Evolutionary conservation across 1,139 yeast species (phyloP).

Genomic region (Candida sp.): DNA sequence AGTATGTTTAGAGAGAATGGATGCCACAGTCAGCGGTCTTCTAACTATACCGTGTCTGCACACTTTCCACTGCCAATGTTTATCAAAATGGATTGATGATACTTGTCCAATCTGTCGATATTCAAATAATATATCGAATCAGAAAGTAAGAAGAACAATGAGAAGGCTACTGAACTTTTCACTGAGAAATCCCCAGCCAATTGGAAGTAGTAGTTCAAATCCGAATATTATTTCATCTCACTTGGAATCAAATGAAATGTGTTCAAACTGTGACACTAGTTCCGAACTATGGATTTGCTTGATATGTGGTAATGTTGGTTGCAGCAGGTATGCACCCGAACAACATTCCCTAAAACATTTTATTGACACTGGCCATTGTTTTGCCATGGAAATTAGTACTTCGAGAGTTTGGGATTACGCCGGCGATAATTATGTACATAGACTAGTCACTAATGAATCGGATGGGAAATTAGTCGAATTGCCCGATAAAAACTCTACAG

Average conservation of each 20-base stretch:
- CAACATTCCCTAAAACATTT: slow-evolving; percentile 88
- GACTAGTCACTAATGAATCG: slow-evolving; percentile 77
- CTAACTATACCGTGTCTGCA: slow-evolving; percentile 91
- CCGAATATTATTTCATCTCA: slow-evolving; percentile 9
- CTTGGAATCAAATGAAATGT: slow-evolving; percentile 25
- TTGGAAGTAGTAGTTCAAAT: slow-evolving; percentile 4
- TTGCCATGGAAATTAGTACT: slow-evolving; percentile 83
- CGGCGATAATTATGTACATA: slow-evolving; percentile 87
- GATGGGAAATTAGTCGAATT: slow-evolving; percentile 85
- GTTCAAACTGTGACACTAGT: slow-evolving; percentile 31
- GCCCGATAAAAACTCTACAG: slow-evolving; percentile 28
- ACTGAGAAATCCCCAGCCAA: slow-evolving; percentile 7
- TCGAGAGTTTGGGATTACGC: slow-evolving; percentile 97
- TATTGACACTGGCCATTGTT: slow-evolving; percentile 77
- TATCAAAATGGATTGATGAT: slow-evolving; percentile 88
- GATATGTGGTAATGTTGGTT: slow-evolving; percentile 46
- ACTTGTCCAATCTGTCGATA: slow-evolving; percentile 92
- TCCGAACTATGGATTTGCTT: slow-evolving; percentile 43
- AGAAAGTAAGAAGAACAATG: slow-evolving; percentile 30
- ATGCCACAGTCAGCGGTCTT: slow-evolving; percentile 74
- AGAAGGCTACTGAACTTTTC: slow-evolving; percentile 31
- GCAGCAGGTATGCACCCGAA: slow-evolving; percentile 65
- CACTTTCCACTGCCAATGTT: slow-evolving; percentile 88
- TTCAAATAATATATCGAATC: slow-evolving; percentile 47
- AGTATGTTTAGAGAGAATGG: slow-evolving; percentile 90